phyloP scores from a whole-genome alignment of 805 yeast genomes.

The Wickerhamiella brachini region DNA sequence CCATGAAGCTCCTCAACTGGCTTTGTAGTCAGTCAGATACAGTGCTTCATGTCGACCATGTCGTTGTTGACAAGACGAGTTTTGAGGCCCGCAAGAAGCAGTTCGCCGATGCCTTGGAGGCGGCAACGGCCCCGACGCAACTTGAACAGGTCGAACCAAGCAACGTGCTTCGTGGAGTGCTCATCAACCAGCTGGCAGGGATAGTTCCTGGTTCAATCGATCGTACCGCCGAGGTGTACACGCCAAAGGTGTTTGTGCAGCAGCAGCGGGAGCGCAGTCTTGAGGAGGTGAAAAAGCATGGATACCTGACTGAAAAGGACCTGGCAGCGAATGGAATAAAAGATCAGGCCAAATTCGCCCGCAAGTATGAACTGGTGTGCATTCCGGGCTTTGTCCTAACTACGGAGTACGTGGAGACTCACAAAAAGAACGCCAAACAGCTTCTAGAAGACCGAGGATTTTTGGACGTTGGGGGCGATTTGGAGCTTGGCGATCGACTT shows the following conservation, averaged over 20 bases:
- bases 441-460: slow-evolving; percentile 5
- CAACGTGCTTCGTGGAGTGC: background rate
- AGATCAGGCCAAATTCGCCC: slow-evolving; percentile 5
- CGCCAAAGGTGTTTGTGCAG: slow-evolving; percentile 7
- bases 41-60: slow-evolving; percentile 6
- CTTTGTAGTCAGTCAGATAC: slow-evolving; percentile 1
- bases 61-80: background rate
- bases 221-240: slow-evolving; percentile 2
- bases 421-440: background rate
- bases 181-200: background rate
- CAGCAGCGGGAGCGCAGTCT: slow-evolving; percentile 1
- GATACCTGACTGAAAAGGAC: background rate
- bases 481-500: background rate
- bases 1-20: slow-evolving; percentile 8
- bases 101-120: background rate
- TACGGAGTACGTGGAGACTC: slow-evolving; percentile 2
- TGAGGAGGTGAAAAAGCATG: background rate
- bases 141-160: background rate
- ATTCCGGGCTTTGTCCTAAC: slow-evolving; percentile 5
- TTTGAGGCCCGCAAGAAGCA: background rate
- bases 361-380: background rate
- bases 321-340: slow-evolving; percentile 2
- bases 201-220: slow-evolving; percentile 3
- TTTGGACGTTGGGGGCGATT: slow-evolving; percentile 8
- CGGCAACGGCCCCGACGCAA: background rate